Evolutionary conservation across 106 monocot genomes (phyloP), one percentile per base, ranked within the genome.

Genomic region (Triglochin maritima): DNA sequence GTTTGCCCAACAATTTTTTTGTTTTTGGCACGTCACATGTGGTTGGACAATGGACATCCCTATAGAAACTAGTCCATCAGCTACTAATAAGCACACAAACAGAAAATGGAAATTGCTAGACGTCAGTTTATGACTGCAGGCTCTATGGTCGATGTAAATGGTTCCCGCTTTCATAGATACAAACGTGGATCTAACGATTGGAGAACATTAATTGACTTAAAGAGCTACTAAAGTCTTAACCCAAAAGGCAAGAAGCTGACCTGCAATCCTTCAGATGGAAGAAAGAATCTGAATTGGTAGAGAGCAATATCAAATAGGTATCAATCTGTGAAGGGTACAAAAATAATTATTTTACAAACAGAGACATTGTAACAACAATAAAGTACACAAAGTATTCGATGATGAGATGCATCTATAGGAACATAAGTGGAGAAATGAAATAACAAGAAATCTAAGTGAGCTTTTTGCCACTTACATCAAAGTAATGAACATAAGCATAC

Each of bases 231-330:
- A 29, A 29, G 29, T 29, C 29, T 29, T 48, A 15, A 64, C 5
- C 59, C 49, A 49, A 16, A 13, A 48, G 64, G 49, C 10, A 45
- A 43, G 46, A 60, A 49, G 45, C 56, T 62, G n/a, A 96, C 96
- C 91, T 83, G 80, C 91, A 96, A 44, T 96, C 91, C 72, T 96
- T 96, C 51, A 96, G 91, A 78, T 96, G 88, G 56, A 80, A 91
- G 72, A 96, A 96, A 53, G 84, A 75, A 76, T 91, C 96, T 63
- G 90, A 85, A 74, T 73, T 85, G 47, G 81, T 86, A 74, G 88
- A 84, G 60, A 96, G 86, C 80, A 96, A 75, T 55, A 69, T 76
- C 78, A 96, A 82, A 60, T 96, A 88, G 56, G 91, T 91, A 79
- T 96, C 86, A 12, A 44, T 81, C 96, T 96, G 88, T 62, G 74